Evolutionary conservation across 140 eudicot genomes (phyloP), one percentile per base, ranked within the genome.

Genomic region (Oenanthe javanica): DNA sequence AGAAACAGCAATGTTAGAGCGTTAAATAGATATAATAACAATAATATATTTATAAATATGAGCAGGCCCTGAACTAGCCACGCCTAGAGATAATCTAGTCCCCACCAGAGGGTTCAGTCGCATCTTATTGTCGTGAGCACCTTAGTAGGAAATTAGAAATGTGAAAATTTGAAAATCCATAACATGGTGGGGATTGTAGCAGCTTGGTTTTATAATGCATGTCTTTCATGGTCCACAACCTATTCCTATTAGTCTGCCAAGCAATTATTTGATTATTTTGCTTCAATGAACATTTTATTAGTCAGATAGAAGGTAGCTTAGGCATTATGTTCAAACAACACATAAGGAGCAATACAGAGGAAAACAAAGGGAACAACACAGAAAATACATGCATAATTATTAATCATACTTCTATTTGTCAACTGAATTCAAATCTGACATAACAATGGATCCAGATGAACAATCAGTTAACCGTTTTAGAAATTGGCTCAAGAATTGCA

Each of bases 401-500:
- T 13, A 42, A 40, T 13, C 47, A 40, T 72, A 72, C 50, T 15
- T 72, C 76, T 18, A 42, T 8, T 15, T 43, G 76, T 43, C 76
- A 38, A 72, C 18, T 40, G 50, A 18, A 72, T 72, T 43, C 31
- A 12, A n/a, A 72, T n/a, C 38, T 19, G 77, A 72, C 43, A 72
- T 40, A 42, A 40, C 23, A 11, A 43, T n/a, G 48, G 15, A 45
- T 42, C 51, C 67, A 66, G 42, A 67, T 9, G 64, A 49, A 67
- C 76, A 25, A 47, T 79, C 77, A 79, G 7, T 31, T 27, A 66
- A 72, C n/a, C 13, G 52, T 15, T 79, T 77, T 50, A 83, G 6
- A 81, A 14, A 69, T 77, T 36, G 70, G 79, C 80, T 80, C 55
- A 11, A 85, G 31, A 47, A 63, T 54, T 31, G 81, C 85, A 79